Conservation (phyloP, 78 protist genomes). For the Salpingoeca rosetta region DNA sequence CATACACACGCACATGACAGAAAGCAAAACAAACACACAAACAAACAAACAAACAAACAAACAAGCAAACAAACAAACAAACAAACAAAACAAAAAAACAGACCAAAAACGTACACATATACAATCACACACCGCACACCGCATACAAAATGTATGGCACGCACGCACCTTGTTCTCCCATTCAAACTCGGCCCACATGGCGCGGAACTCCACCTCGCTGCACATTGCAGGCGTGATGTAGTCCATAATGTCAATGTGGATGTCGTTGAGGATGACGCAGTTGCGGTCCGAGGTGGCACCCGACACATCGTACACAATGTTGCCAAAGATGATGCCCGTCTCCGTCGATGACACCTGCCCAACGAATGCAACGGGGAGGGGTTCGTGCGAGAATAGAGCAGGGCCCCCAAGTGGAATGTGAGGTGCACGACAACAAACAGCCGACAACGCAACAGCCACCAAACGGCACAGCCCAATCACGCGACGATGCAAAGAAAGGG, state of each 20-base stretch:
- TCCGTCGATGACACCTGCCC: conserved; percentile 84
- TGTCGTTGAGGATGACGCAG: conserved; percentile 79
- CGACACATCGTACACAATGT: conserved; percentile 69
- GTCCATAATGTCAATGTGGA: conserved; percentile 93
- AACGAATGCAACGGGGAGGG: too few relatives aligned
- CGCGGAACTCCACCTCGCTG: conserved; percentile 65
- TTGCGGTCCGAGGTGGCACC: conserved; percentile 49
- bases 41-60: too few relatives aligned
- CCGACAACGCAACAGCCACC: not conserved
- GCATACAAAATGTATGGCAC: too few relatives aligned
- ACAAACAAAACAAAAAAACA: too few relatives aligned
- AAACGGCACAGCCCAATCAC: not conserved
- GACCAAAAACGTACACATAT: conserved; percentile 27
- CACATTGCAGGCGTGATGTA: conserved; percentile 83
- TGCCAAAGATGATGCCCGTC: conserved; percentile 88
- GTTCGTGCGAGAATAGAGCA: not conserved
- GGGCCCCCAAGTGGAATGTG: not conserved
- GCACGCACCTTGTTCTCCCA: conserved; percentile 93
- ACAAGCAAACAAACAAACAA: too few relatives aligned
- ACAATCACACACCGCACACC: too few relatives aligned
- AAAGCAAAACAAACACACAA: not conserved
- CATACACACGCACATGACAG: not conserved
- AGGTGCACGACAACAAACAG: not conserved
- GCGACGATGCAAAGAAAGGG: not conserved
- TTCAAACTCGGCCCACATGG: conserved; percentile 94